A percentile compares a stretch with the other conserved stretches of the same genome.
phyloP scores from a whole-genome alignment of 805 yeast species.

The Cyberlindnera misumaiensis region DNA sequence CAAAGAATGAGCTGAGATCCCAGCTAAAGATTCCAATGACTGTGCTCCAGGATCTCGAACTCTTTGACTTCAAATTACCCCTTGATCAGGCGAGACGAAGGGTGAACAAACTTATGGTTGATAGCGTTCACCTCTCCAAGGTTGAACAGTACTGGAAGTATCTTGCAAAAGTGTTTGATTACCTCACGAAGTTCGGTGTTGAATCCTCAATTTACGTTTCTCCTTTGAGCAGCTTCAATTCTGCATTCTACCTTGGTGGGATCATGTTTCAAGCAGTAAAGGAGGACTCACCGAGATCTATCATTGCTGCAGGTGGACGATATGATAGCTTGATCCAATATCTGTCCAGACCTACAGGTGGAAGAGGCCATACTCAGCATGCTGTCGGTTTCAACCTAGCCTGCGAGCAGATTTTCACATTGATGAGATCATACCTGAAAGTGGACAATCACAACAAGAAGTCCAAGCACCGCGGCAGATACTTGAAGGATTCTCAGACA shows the following conservation, averaged over 20 bases:
- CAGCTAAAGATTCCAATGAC: conserved; percentile 78
- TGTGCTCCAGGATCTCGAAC: conserved; percentile 70
- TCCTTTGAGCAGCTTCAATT: conserved; percentile 81
- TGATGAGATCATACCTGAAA: conserved; percentile 42
- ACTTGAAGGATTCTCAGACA: conserved; percentile 28
- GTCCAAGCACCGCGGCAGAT: conserved; percentile 27
- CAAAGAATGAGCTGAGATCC: conserved; percentile 44
- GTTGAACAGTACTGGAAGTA: conserved; percentile 60
- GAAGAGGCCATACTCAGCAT: conserved; percentile 31
- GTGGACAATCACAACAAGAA: conserved; percentile 23
- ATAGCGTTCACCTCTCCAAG: conserved; percentile 53
- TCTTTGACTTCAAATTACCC: conserved; percentile 71
- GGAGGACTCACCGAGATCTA: conserved; percentile 42
- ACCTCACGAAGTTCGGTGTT: conserved; percentile 54
- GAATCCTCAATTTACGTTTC: conserved; percentile 52
- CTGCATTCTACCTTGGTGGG: conserved; percentile 71
- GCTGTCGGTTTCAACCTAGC: conserved; percentile 89
- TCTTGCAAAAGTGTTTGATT: conserved; percentile 49
- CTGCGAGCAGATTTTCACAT: conserved; percentile 53
- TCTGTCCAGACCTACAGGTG: conserved; percentile 51
- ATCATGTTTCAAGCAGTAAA: conserved; percentile 84
- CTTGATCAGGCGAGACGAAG: conserved; percentile 57
- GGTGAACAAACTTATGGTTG: conserved; percentile 65
- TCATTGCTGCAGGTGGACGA: conserved; percentile 90
- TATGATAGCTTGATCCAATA: conserved; percentile 69